Evolutionary conservation across 1,284 basidiomycete species (phyloP).

Genomic region (Leccinum laetum): DNA sequence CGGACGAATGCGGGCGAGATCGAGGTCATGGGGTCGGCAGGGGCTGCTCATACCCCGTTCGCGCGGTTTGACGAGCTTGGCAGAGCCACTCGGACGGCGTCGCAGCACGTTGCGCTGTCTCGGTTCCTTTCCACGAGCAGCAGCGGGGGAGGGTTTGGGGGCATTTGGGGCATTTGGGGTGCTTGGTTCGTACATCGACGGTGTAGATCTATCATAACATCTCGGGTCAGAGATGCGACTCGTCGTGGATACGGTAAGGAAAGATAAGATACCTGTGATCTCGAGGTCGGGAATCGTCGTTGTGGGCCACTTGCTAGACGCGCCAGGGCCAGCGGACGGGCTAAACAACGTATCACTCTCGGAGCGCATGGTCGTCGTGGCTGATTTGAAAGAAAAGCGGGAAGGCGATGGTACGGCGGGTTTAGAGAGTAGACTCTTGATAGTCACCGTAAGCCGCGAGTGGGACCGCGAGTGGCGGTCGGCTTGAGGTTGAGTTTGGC

Average conservation of each 20-base stretch:
- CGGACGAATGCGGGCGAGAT: not conserved
- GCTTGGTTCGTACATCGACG: conserved; percentile 22
- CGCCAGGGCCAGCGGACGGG: conserved; percentile 11
- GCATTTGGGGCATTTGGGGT: not conserved
- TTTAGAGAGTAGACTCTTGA: conserved; percentile 29
- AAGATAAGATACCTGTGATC: conserved; percentile 15
- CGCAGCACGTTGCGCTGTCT: conserved; percentile 45
- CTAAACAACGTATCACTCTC: conserved; percentile 12
- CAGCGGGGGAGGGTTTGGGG: not conserved
- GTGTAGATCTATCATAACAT: conserved; percentile 14
- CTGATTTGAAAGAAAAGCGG: conserved; percentile 24
- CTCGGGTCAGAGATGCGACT: not conserved
- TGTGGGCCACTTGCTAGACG: conserved; percentile 12
- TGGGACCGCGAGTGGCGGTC: conserved; percentile 17
- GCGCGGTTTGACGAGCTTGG: conserved; percentile 28
- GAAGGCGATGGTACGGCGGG: conserved; percentile 20
- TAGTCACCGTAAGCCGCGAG: conserved; percentile 26
- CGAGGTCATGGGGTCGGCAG: not conserved
- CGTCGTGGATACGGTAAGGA: conserved; percentile 4
- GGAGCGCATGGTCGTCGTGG: conserved; percentile 1
- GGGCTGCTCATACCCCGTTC: conserved; percentile 11
- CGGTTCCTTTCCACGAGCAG: conserved; percentile 20
- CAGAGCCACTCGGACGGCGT: conserved; percentile 40
- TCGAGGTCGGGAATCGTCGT: conserved; percentile 16
- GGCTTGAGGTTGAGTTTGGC: not conserved